A percentile compares a stretch with the other conserved stretches of the same genome.
Evolutionary conservation across 202 grass and related monocot species (phyloP).

Genomic region (Zizania palustris): DNA sequence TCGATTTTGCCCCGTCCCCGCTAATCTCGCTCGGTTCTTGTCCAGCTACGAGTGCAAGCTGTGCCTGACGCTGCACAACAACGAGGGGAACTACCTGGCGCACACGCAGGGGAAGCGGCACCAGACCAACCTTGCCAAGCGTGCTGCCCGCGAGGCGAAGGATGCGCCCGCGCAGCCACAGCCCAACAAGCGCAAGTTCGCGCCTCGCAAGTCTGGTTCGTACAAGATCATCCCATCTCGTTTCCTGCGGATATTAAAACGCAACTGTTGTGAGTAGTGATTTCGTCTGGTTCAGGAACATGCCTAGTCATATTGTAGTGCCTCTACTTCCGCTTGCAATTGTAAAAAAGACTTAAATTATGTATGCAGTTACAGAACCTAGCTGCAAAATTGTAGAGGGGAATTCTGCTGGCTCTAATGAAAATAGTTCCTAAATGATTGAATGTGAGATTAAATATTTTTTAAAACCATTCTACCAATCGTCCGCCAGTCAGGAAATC

Average conservation of each 20-base stretch:
- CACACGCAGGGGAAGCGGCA: constrained; percentile 97
- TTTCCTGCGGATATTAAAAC: not conserved
- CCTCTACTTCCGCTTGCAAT: not conserved
- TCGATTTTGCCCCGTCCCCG: constrained; percentile 7
- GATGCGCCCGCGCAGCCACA: constrained; percentile 87
- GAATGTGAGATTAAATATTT: not conserved
- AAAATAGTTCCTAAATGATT: not conserved
- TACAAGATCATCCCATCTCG: not conserved
- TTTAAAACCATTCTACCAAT: not conserved
- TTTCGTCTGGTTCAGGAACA: not conserved
- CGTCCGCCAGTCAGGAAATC: not conserved
- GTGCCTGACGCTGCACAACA: constrained; percentile 95
- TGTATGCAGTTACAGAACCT: not conserved
- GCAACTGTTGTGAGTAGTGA: not conserved
- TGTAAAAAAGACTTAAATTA: not conserved
- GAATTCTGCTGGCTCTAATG: not conserved
- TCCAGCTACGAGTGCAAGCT: constrained; percentile 92
- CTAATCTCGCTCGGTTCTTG: constrained; percentile 32
- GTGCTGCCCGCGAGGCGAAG: constrained; percentile 90
- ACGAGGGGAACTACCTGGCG: constrained; percentile 97
- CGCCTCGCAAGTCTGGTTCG: constrained; percentile 80
- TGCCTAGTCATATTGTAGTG: not conserved
- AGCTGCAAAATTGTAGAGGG: not conserved
- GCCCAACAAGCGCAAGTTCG: constrained; percentile 89
- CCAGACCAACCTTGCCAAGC: constrained; percentile 96